Evolutionary conservation across 2,329 filamentous ascomycete species (phyloP).

Genomic region (Colletotrichum karsti): DNA sequence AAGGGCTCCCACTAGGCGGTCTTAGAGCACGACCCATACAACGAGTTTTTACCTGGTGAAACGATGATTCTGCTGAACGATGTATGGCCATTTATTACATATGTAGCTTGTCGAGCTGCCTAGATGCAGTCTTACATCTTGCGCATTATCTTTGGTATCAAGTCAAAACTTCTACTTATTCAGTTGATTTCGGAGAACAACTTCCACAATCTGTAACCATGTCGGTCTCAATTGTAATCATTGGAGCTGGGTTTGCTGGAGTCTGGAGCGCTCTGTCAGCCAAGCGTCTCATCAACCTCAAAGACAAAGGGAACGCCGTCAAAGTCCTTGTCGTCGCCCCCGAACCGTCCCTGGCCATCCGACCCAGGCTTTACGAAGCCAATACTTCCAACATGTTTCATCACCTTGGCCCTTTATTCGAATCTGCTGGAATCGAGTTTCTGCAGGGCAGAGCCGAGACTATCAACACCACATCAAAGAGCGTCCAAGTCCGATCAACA

Average conservation of each 20-base stretch:
- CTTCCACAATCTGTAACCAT: not conserved
- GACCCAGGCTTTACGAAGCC: constrained; percentile 44
- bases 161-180: too few relatives aligned
- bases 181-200: too few relatives aligned
- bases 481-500: constrained; percentile 18
- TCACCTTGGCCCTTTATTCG: constrained; percentile 35
- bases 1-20: not conserved
- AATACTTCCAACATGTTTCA: constrained; percentile 35
- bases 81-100: too few relatives aligned
- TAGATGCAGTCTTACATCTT: too few relatives aligned
- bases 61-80: too few relatives aligned
- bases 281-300: constrained; percentile 38
- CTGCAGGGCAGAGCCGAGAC: constrained; percentile 33
- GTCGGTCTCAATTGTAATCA: constrained; percentile 28
- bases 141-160: too few relatives aligned
- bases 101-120: too few relatives aligned
- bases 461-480: constrained; percentile 32
- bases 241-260: constrained; percentile 46
- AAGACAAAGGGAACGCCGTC: constrained; percentile 30
- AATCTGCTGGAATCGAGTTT: constrained; percentile 36
- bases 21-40: too few relatives aligned
- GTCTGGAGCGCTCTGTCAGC: constrained; percentile 46
- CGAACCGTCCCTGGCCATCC: constrained; percentile 39
- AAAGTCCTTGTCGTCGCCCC: constrained; percentile 43
- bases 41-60: too few relatives aligned